Conservation (phyloP, 306 rosid genomes). For the Lathyrus oleraceus region DNA sequence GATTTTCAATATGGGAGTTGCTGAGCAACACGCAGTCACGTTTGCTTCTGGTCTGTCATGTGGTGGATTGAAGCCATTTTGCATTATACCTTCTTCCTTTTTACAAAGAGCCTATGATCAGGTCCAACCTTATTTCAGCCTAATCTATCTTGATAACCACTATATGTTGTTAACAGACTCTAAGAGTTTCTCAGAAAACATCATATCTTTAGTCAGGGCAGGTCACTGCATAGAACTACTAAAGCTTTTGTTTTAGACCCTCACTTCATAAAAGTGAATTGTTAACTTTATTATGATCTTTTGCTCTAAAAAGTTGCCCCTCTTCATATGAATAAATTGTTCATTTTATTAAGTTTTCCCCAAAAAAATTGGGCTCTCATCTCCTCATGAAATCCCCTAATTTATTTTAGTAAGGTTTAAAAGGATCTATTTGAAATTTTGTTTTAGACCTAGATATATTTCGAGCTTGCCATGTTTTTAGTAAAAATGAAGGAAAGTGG, state of each 20-base stretch:
- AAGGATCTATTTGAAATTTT: background rate
- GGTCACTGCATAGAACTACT: background rate
- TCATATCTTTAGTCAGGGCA: background rate
- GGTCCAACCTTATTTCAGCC: slow-evolving; percentile 46
- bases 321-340: background rate
- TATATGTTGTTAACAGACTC: slow-evolving; percentile 8
- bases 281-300: no score
- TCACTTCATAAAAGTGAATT: no score
- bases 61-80: slow-evolving; percentile 95
- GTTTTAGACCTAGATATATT: background rate
- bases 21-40: slow-evolving; percentile 97
- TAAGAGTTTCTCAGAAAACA: slow-evolving; percentile 16
- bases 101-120: slow-evolving; percentile 93
- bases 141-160: background rate
- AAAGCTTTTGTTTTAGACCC: background rate
- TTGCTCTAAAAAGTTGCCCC: no score
- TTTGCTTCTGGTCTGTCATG: slow-evolving; percentile 92
- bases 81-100: slow-evolving; percentile 82
- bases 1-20: slow-evolving; percentile 87
- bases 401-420: background rate
- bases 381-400: background rate
- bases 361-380: background rate
- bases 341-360: background rate
- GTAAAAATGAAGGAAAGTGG: background rate
- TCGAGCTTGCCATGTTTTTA: background rate